phyloP scores from a whole-genome alignment of 2,329 filamentous ascomycete genomes.

The Sporothrix pallida region DNA sequence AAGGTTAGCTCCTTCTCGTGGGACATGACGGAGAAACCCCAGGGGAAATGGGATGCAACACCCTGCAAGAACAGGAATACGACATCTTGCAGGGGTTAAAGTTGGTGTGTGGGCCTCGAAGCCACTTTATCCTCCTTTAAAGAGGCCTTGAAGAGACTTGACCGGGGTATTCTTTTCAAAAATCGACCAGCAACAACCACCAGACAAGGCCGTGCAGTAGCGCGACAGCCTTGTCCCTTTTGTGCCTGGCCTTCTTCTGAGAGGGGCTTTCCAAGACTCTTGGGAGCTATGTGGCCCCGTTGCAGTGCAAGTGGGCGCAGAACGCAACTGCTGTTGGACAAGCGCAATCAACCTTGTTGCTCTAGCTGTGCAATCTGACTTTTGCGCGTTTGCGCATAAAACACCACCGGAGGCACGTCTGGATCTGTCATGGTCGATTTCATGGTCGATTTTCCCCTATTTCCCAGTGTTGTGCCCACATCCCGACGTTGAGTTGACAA shows the following conservation, averaged over 20 bases:
- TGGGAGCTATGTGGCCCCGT: neutral
- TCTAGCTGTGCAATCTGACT: neutral
- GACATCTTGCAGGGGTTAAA: neutral
- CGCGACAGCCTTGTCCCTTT: constrained; percentile 20
- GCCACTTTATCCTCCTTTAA: too few relatives aligned
- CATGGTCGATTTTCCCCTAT: neutral
- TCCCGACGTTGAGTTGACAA: neutral
- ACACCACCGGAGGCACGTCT: constrained; percentile 7
- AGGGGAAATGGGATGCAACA: neutral
- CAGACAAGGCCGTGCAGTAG: constrained; percentile 25
- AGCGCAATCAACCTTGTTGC: constrained; percentile 14
- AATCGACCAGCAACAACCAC: neutral
- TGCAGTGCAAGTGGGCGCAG: constrained; percentile 20
- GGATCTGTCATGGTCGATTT: constrained; percentile 4
- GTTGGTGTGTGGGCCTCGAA: neutral
- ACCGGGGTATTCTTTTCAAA: neutral
- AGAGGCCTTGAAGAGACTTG: neutral
- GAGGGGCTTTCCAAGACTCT: too few relatives aligned
- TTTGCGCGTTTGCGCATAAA: neutral
- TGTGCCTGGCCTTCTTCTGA: neutral
- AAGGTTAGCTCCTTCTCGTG: constrained; percentile 4
- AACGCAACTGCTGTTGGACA: constrained; percentile 14
- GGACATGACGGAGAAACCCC: neutral
- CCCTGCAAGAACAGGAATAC: neutral
- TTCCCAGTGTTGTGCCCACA: neutral